phyloP scores from a whole-genome alignment of 2,329 filamentous ascomycete genomes.

The Fusarium sarcochroum region DNA sequence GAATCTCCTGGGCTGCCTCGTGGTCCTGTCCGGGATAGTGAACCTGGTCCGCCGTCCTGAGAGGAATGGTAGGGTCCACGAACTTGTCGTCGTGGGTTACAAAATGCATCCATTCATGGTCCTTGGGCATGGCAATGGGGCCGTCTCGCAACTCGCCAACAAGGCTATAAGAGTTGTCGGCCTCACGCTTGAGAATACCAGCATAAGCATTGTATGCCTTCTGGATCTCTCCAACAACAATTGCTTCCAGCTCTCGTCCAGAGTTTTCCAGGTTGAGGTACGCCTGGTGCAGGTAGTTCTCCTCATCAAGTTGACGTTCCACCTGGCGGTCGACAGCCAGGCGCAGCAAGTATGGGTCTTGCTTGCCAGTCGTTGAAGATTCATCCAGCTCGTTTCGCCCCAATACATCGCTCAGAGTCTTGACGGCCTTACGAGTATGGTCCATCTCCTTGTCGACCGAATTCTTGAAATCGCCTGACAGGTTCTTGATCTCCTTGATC shows the following conservation, averaged over 20 bases:
- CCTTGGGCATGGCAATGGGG: slow-evolving; percentile 92
- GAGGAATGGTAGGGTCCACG: slow-evolving; percentile 84
- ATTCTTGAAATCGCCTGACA: slow-evolving; percentile 97
- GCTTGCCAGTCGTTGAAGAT: slow-evolving; percentile 80
- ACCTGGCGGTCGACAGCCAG: slow-evolving; percentile 90
- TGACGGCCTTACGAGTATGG: slow-evolving; percentile 81
- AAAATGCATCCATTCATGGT: slow-evolving; percentile 90
- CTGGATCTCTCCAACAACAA: slow-evolving; percentile 97
- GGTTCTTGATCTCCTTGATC: slow-evolving; percentile 96
- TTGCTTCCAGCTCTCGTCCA: slow-evolving; percentile 93
- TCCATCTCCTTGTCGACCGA: slow-evolving; percentile 97
- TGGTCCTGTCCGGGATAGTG: slow-evolving; percentile 93
- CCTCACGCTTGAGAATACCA: slow-evolving; percentile 90
- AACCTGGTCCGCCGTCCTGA: slow-evolving; percentile 85
- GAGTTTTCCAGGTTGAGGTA: slow-evolving; percentile 96
- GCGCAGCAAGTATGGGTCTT: slow-evolving; percentile 91
- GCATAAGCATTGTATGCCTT: slow-evolving; percentile 97
- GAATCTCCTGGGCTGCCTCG: slow-evolving; percentile 84
- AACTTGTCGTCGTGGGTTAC: slow-evolving; percentile 86
- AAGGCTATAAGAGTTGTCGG: slow-evolving; percentile 82
- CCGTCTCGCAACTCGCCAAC: slow-evolving; percentile 87
- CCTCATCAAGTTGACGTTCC: slow-evolving; percentile 93
- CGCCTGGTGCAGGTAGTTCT: slow-evolving; percentile 97
- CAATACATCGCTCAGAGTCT: slow-evolving; percentile 84
- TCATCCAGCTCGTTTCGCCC: slow-evolving; percentile 85